Conservation (phyloP, 1,139 yeast species). For the Candida sp. region DNA sequence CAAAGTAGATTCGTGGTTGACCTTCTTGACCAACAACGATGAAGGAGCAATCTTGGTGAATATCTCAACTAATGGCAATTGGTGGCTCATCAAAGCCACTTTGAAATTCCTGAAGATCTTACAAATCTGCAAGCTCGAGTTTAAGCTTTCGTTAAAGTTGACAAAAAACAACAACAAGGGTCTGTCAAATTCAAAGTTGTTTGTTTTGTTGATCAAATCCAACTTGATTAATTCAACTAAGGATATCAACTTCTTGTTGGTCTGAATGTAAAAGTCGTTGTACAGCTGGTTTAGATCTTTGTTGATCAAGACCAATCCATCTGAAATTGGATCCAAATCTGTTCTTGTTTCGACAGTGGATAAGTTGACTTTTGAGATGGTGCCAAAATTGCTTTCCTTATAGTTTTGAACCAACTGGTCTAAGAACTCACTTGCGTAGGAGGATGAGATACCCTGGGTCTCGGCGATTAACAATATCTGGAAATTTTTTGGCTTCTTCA, state of each 20-base stretch:
- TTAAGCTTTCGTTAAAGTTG: constrained; percentile 47
- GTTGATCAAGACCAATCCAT: constrained; percentile 37
- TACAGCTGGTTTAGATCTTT: constrained; percentile 24
- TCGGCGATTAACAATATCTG: constrained; percentile 55
- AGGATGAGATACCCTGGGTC: constrained; percentile 18
- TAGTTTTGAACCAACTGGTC: constrained; percentile 46
- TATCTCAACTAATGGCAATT: constrained; percentile 46
- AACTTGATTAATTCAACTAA: constrained; percentile 40
- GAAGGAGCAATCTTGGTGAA: constrained; percentile 65
- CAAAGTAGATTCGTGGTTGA: constrained; percentile 38
- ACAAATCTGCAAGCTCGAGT: constrained; percentile 52
- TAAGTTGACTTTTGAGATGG: constrained; percentile 35
- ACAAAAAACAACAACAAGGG: constrained; percentile 53
- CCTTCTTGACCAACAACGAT: constrained; percentile 45
- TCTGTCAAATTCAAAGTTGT: constrained; percentile 44
- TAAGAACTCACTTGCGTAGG: constrained; percentile 38
- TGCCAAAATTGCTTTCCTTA: constrained; percentile 53
- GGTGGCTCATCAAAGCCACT: constrained; percentile 40
- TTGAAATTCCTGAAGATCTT: constrained; percentile 54
- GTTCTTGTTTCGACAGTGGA: constrained; percentile 33
- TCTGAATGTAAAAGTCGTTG: constrained; percentile 32
- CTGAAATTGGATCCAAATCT: constrained; percentile 35
- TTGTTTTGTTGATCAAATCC: constrained; percentile 47
- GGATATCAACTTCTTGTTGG: constrained; percentile 30
- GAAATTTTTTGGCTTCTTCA: constrained; percentile 51